Percentiles rank a stretch among this genome's conserved stretches.
These are phyloP conservation scores for Sphagnum tenellum DNA, from an alignment of 225 moss, liverwort and hornwort species.

Conservation along the genomic window DNA sequence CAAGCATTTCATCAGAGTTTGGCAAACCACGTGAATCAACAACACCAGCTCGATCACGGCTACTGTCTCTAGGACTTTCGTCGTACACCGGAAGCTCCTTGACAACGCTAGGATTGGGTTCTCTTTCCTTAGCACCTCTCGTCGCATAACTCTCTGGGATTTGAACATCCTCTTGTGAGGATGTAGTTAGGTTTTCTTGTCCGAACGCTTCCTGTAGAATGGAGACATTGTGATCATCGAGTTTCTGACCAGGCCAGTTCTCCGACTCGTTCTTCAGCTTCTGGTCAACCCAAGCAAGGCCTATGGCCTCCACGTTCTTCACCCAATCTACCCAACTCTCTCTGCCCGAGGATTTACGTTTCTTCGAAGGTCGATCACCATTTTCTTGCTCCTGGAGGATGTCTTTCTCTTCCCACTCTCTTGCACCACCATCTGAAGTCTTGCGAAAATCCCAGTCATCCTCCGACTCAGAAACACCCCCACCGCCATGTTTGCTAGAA, in stretches of 20 bases:
- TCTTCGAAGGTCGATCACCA: slow-evolving; percentile 14
- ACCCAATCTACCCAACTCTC: slow-evolving; percentile 39
- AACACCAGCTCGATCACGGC: too few relatives aligned
- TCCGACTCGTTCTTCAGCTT: slow-evolving; percentile 26
- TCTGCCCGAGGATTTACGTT: slow-evolving; percentile 24
- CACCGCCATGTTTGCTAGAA: slow-evolving; percentile 3
- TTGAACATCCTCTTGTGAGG: neutral
- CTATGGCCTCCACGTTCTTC: slow-evolving; percentile 31
- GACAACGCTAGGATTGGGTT: too few relatives aligned
- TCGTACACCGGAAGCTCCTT: slow-evolving; percentile 1
- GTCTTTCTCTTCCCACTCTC: slow-evolving; percentile 21
- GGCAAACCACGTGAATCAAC: too few relatives aligned
- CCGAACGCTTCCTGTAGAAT: slow-evolving; percentile 36
- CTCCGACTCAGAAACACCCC: neutral
- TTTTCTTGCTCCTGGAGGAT: slow-evolving; percentile 17
- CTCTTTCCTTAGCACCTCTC: too few relatives aligned
- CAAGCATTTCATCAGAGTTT: too few relatives aligned
- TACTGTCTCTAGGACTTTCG: neutral
- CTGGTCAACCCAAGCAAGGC: slow-evolving; percentile 46
- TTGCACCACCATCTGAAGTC: slow-evolving; percentile 18
- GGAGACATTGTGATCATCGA: slow-evolving; percentile 42
- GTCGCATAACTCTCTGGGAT: neutral
- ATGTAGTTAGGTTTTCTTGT: slow-evolving; percentile 1
- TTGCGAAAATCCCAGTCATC: slow-evolving; percentile 32
- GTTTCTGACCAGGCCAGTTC: slow-evolving; percentile 18